Conservation (phyloP, 208 protist genomes). For the Leptomonas seymouri region DNA sequence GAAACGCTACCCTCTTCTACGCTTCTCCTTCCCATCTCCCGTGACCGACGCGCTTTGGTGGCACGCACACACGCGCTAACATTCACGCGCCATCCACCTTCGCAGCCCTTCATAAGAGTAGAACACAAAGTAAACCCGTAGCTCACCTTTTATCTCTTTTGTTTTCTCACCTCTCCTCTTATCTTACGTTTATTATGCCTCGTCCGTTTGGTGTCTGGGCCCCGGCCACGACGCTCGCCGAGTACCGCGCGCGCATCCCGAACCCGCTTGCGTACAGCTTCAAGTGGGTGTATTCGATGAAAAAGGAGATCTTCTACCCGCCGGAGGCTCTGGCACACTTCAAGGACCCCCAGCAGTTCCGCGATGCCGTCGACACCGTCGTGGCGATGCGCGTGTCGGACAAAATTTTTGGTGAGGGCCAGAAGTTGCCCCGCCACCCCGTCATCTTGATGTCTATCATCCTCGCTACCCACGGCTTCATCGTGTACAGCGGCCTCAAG, state of each 20-base stretch:
- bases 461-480: conserved; percentile 43
- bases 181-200: conserved; percentile 51
- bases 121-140: neutral
- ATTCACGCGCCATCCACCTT: neutral
- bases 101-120: neutral
- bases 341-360: conserved; percentile 88
- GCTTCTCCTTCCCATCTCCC: too few relatives aligned
- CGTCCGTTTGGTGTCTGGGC: conserved; percentile 89
- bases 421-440: conserved; percentile 69
- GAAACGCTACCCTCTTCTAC: too few relatives aligned
- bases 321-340: conserved; percentile 86
- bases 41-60: too few relatives aligned
- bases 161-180: conserved; percentile 23
- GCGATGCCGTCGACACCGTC: conserved; percentile 82
- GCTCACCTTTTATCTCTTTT: conserved; percentile 12
- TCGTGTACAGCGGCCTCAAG: conserved; percentile 49
- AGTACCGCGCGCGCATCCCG: conserved; percentile 81
- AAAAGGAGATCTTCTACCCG: conserved; percentile 82
- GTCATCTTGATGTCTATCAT: conserved; percentile 46
- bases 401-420: conserved; percentile 86
- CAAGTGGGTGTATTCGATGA: conserved; percentile 42
- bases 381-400: conserved; percentile 79
- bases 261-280: conserved; percentile 63
- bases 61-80: neutral
- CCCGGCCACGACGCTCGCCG: conserved; percentile 83